Evolutionary conservation across 495 filamentous ascomycete genomes (phyloP).

Genomic region (Penicillium canariense): DNA sequence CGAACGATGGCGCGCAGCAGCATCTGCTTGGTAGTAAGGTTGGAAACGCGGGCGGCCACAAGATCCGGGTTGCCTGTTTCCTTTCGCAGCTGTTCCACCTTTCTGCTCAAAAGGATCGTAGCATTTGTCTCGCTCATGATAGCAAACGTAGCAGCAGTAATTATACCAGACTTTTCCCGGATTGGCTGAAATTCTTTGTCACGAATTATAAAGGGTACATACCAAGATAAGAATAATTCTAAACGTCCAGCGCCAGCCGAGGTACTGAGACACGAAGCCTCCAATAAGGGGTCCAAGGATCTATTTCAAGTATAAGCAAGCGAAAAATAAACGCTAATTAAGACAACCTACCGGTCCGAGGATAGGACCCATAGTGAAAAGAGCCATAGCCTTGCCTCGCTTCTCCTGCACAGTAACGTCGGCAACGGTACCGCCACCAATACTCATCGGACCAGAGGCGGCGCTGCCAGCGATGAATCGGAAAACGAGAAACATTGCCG

Average conservation of each 20-base stretch:
- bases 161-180: not conserved
- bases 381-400: conserved; percentile 34
- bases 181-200: too few relatives aligned
- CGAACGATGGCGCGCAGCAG: conserved; percentile 1
- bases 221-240: conserved; percentile 1
- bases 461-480: conserved; percentile 39
- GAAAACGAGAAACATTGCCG: conserved; percentile 42
- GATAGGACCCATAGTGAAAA: conserved; percentile 41
- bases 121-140: conserved; percentile 11
- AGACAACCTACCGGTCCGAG: too few relatives aligned
- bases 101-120: not conserved
- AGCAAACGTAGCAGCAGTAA: not conserved
- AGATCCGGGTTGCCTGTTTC: conserved; percentile 1
- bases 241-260: conserved; percentile 8
- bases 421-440: conserved; percentile 45
- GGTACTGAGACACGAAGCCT: conserved; percentile 37
- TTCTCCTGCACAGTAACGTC: conserved; percentile 32
- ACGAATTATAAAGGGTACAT: not conserved
- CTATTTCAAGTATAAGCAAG: conserved; percentile 17
- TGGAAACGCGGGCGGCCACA: not conserved
- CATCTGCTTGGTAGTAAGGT: conserved; percentile 3
- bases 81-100: not conserved
- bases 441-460: conserved; percentile 36
- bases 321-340: too few relatives aligned
- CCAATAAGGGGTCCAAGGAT: conserved; percentile 33